Conservation (phyloP, 768 basidiomycete species). For the Pleurotus ostreatus region DNA sequence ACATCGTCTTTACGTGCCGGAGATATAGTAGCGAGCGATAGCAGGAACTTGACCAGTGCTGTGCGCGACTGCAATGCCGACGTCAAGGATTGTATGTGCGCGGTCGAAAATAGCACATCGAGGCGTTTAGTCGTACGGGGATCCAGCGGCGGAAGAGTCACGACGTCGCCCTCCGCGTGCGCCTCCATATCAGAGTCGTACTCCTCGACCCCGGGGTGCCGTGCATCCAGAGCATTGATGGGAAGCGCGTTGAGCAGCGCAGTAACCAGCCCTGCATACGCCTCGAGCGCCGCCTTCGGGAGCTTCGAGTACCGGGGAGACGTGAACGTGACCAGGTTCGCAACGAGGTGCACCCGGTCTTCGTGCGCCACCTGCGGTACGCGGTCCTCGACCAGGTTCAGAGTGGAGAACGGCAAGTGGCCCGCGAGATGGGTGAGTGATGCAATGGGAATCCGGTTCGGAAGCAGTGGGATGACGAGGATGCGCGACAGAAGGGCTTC, state of each 20-base stretch:
- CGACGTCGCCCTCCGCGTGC: slow-evolving; percentile 26
- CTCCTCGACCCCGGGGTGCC: slow-evolving; percentile 23
- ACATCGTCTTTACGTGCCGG: slow-evolving; percentile 53
- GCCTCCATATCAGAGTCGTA: slow-evolving; percentile 39
- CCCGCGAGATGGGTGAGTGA: slow-evolving; percentile 64
- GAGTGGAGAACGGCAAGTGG: slow-evolving; percentile 48
- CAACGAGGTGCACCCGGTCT: slow-evolving; percentile 56
- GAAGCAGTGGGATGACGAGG: slow-evolving; percentile 72
- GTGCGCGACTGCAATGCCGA: slow-evolving; percentile 36
- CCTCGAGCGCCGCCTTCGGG: slow-evolving; percentile 37
- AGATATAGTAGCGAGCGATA: slow-evolving; percentile 58
- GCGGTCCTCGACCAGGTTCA: slow-evolving; percentile 23
- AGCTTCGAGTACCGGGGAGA: slow-evolving; percentile 57
- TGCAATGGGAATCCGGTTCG: slow-evolving; percentile 63
- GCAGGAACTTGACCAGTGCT: slow-evolving; percentile 53
- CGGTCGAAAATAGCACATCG: slow-evolving; percentile 44
- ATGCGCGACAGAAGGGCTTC: slow-evolving; percentile 46
- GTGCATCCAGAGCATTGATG: slow-evolving; percentile 43
- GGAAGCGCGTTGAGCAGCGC: slow-evolving; percentile 52
- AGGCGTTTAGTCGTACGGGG: slow-evolving; percentile 61
- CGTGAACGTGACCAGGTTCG: slow-evolving; percentile 67
- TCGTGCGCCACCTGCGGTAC: slow-evolving; percentile 20
- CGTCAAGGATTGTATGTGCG: slow-evolving; percentile 57
- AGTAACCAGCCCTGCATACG: slow-evolving; percentile 53
- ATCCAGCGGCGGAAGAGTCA: slow-evolving; percentile 46